phyloP scores from a whole-genome alignment of 257 asterid species.

The Vinca minor region DNA sequence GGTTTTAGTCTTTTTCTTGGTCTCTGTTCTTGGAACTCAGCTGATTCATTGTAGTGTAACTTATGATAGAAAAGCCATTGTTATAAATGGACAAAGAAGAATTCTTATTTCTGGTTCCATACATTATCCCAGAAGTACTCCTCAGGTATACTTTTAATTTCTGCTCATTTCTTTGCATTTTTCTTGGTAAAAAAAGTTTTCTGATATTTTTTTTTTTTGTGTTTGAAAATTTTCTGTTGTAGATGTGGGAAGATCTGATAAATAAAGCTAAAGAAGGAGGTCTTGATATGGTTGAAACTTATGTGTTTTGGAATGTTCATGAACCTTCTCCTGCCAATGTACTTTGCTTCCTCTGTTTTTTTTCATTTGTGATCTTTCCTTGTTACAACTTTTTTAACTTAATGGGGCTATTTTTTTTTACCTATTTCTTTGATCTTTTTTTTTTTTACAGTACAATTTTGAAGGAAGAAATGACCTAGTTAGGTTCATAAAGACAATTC shows the following conservation, averaged over 20 bases:
- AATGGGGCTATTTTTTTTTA: constrained; percentile 1
- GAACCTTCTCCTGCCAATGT: constrained; percentile 80
- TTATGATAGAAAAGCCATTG: constrained; percentile 64
- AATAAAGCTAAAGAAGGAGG: constrained; percentile 89
- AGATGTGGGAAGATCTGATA: constrained; percentile 94
- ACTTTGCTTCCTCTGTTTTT: constrained; percentile 20
- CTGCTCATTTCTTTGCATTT: neutral
- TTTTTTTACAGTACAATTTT: constrained; percentile 80
- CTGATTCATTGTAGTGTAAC: constrained; percentile 53
- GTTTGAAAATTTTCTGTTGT: constrained; percentile 15
- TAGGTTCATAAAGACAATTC: constrained; percentile 69
- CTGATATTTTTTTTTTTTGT: too few relatives aligned
- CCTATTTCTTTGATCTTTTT: constrained; percentile 12
- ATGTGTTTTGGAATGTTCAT: constrained; percentile 86
- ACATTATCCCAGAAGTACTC: constrained; percentile 93
- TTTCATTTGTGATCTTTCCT: constrained; percentile 12
- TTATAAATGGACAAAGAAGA: constrained; percentile 63
- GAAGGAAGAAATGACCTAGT: constrained; percentile 82
- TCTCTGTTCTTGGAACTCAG: constrained; percentile 39
- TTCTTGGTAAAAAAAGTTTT: constrained; percentile 11
- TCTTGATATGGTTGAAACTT: constrained; percentile 74
- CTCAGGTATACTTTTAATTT: constrained; percentile 48
- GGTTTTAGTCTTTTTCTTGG: constrained; percentile 40
- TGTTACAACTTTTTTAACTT: neutral
- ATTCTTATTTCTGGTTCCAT: constrained; percentile 86